Evolutionary conservation across 345 rosid species (phyloP).

Genomic region (Citrus sinensis): DVS_A1.0 CM039165.1:8161001-8161500

Average conservation of each 20-base stretch:
- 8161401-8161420: background rate
- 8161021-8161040: background rate
- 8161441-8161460: background rate
- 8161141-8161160: no score
- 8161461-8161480: background rate
- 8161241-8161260: no score
- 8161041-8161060: background rate
- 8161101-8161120: background rate
- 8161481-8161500: background rate
- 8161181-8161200: background rate
- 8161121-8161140: background rate
- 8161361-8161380: background rate
- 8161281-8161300: accelerated
- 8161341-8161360: background rate
- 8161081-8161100: background rate
- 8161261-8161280: background rate
- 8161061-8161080: background rate
- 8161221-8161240: no score
- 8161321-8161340: background rate
- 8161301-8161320: background rate
- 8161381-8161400: background rate
- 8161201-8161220: background rate
- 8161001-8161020: no score
- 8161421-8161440: background rate
- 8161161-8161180: background rate